phyloP scores from a whole-genome alignment of 2,329 filamentous ascomycete species.

The Fusarium buharicum region DNA sequence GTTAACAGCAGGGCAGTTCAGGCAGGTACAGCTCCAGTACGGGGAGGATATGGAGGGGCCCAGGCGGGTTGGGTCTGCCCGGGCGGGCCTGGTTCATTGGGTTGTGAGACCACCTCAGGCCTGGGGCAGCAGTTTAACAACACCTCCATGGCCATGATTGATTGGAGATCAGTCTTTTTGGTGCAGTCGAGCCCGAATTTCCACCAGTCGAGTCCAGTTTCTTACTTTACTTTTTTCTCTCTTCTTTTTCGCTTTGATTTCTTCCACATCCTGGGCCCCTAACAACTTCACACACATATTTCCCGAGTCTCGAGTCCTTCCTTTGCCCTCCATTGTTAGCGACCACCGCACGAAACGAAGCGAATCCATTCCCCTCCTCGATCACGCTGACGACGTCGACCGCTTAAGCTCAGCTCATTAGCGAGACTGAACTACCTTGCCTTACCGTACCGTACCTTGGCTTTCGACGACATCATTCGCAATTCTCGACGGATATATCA shows the following conservation, averaged over 20 bases:
- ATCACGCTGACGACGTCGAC: slow-evolving; percentile 34
- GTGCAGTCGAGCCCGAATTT: slow-evolving; percentile 26
- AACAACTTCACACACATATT: slow-evolving; percentile 12
- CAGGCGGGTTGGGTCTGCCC: background rate
- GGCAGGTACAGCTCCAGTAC: background rate
- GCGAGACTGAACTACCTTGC: slow-evolving; percentile 13
- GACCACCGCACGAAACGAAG: slow-evolving; percentile 39
- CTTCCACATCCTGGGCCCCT: slow-evolving; percentile 11
- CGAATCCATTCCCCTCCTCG: slow-evolving; percentile 34
- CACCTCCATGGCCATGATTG: slow-evolving; percentile 35
- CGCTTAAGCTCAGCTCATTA: slow-evolving; percentile 8
- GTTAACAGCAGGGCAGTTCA: slow-evolving; percentile 12
- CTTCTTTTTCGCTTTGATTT: background rate
- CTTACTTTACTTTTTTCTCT: slow-evolving; percentile 14
- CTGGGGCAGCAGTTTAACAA: slow-evolving; percentile 24
- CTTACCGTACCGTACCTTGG: no score
- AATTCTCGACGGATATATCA: slow-evolving; percentile 5
- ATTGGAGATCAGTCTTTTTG: slow-evolving; percentile 37
- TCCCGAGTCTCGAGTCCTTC: slow-evolving; percentile 13
- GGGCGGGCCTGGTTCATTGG: slow-evolving; percentile 6
- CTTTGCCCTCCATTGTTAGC: slow-evolving; percentile 30
- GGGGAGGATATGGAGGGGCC: no score
- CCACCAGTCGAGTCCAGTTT: slow-evolving; percentile 6
- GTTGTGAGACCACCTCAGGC: slow-evolving; percentile 15
- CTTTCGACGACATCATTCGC: slow-evolving; percentile 10